Evolutionary conservation across 495 filamentous ascomycete species (phyloP).

Genomic region (Podospora pseudocomata): DNA sequence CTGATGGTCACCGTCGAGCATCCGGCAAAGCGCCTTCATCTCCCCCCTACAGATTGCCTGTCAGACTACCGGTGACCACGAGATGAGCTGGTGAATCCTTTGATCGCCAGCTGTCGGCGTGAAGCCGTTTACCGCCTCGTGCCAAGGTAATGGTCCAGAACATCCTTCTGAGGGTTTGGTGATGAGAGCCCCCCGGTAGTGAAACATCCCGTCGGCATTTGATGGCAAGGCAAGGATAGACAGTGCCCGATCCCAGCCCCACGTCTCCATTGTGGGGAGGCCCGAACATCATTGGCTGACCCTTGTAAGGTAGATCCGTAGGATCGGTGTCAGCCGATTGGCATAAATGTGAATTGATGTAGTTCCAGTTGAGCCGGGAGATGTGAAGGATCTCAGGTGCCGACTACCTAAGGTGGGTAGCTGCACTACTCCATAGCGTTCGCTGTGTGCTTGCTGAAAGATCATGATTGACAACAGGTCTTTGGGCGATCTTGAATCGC

Average conservation of each 20-base stretch:
- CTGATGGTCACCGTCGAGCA: not conserved
- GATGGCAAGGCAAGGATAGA: not conserved
- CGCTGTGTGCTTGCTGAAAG: no score
- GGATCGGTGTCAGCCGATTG: not conserved
- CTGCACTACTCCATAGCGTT: no score
- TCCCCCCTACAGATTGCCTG: not conserved
- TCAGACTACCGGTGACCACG: not conserved
- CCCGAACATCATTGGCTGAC: not conserved
- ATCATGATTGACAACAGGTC: no score
- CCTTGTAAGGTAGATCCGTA: not conserved
- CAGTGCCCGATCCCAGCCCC: not conserved
- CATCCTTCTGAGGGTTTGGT: not conserved
- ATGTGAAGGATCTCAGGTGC: no score
- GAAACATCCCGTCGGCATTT: not conserved
- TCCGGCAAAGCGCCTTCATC: not conserved
- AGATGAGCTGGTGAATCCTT: not conserved
- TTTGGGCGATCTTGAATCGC: no score
- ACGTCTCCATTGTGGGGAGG: not conserved
- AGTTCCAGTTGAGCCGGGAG: not conserved
- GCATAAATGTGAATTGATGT: not conserved
- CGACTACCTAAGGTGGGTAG: not conserved
- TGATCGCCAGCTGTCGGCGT: not conserved
- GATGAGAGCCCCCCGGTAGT: not conserved
- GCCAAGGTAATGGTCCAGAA: not conserved
- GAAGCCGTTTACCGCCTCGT: conserved; percentile 11